Conservation (phyloP, 1,284 basidiomycete species). For the Leccinum griseonigrum region DNA sequence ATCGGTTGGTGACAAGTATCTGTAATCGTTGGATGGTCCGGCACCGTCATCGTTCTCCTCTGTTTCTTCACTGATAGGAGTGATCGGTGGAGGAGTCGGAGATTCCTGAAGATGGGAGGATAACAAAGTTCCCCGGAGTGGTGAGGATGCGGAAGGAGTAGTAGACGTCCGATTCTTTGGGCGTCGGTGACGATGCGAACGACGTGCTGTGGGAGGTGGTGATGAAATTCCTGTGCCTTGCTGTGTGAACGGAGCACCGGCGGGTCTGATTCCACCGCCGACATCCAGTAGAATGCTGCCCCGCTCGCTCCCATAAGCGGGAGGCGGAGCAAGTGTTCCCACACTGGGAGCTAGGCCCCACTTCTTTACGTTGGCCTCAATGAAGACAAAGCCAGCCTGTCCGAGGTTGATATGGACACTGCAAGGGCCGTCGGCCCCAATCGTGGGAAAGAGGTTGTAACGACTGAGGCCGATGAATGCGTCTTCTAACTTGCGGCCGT, state of each 20-base stretch:
- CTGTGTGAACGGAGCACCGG: slow-evolving; percentile 38
- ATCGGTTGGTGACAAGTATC: slow-evolving; percentile 69
- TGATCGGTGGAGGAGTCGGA: slow-evolving; percentile 71
- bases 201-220: slow-evolving; percentile 45
- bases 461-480: slow-evolving; percentile 86
- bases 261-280: slow-evolving; percentile 59
- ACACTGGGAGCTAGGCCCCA: slow-evolving; percentile 96
- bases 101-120: slow-evolving; percentile 43
- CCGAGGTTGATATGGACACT: slow-evolving; percentile 95
- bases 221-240: slow-evolving; percentile 49
- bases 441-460: slow-evolving; percentile 92
- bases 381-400: slow-evolving; percentile 95
- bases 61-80: slow-evolving; percentile 67
- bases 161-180: slow-evolving; percentile 42
- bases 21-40: slow-evolving; percentile 46
- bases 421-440: slow-evolving; percentile 92
- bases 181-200: slow-evolving; percentile 59
- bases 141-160: slow-evolving; percentile 54
- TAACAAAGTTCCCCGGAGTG: slow-evolving; percentile 46
- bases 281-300: slow-evolving; percentile 93
- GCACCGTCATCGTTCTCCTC: slow-evolving; percentile 37
- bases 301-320: slow-evolving; percentile 91
- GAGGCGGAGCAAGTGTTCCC: slow-evolving; percentile 92
- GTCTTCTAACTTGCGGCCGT: slow-evolving; percentile 93
- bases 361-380: slow-evolving; percentile 98